phyloP scores from a whole-genome alignment of 2,329 filamentous ascomycete species.

The Pseudogymnoascus sp. region DNA sequence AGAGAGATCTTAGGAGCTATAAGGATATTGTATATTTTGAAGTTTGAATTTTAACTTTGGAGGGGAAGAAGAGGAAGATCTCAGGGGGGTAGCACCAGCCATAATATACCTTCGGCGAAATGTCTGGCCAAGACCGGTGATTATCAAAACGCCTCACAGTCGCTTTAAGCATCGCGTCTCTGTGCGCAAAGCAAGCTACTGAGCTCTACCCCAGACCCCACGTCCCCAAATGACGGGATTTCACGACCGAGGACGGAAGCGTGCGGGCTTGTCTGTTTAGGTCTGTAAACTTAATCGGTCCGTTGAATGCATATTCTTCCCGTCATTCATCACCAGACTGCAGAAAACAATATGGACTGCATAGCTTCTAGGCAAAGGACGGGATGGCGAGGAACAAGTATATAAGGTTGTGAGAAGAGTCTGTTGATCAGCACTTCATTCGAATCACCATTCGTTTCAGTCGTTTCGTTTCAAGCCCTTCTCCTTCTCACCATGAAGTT shows the following conservation, averaged over 20 bases:
- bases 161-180: background rate
- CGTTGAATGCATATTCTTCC: background rate
- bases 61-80: background rate
- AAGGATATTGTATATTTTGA: background rate
- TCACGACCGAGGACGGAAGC: background rate
- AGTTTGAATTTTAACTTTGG: background rate
- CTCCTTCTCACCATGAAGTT: background rate
- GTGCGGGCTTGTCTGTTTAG: background rate
- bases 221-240: background rate
- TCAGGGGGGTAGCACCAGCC: background rate
- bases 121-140: background rate
- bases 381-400: background rate
- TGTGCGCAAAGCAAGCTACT: background rate
- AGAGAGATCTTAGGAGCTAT: background rate
- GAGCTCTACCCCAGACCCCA: background rate
- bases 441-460: background rate
- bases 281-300: background rate
- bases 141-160: background rate
- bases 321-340: background rate
- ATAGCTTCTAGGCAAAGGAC: background rate
- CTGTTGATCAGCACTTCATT: background rate
- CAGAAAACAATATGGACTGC: background rate
- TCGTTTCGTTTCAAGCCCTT: background rate
- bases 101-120: background rate
- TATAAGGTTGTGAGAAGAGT: background rate